A percentile compares a stretch with the other conserved stretches of the same genome.
Evolutionary conservation across 2,329 filamentous ascomycete species (phyloP).

Genomic region (Metarhizium guizhouense): DNA sequence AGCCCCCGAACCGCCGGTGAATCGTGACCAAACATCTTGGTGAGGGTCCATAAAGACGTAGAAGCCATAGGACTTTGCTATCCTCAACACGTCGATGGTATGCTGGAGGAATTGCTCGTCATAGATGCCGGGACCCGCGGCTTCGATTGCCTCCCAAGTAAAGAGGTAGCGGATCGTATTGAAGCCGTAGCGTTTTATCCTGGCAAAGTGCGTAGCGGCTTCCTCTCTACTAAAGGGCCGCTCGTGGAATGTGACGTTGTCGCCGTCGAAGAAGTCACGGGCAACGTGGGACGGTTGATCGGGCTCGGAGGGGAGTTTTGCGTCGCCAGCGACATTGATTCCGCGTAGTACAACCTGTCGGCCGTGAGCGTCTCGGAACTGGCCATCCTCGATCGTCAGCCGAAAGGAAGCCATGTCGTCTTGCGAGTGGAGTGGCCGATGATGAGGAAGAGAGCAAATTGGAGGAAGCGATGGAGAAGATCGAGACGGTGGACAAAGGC

Average conservation of each 20-base stretch:
- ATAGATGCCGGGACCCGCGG: conserved; percentile 80
- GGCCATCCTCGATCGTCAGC: conserved; percentile 74
- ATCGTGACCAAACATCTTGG: conserved; percentile 97
- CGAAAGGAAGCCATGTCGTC: conserved; percentile 61
- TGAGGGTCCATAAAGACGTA: conserved; percentile 98
- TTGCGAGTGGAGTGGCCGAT: background rate
- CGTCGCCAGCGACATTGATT: conserved; percentile 87
- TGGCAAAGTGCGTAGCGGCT: conserved; percentile 76
- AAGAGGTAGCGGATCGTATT: conserved; percentile 96
- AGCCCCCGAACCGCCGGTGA: conserved; percentile 87
- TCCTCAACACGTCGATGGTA: conserved; percentile 74
- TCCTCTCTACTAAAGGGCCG: conserved; percentile 78
- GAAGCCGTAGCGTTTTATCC: conserved; percentile 83
- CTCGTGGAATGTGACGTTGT: conserved; percentile 80
- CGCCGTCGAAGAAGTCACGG: conserved; percentile 83
- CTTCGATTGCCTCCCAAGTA: conserved; percentile 98
- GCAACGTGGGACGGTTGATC: conserved; percentile 70
- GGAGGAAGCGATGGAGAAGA: background rate
- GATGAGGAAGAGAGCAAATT: background rate
- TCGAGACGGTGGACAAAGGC: background rate
- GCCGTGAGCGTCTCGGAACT: conserved; percentile 72
- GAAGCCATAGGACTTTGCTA: conserved; percentile 85
- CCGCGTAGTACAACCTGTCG: conserved; percentile 84
- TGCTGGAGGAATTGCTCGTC: conserved; percentile 91
- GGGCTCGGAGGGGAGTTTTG: conserved; percentile 78